Conservation (phyloP, 2,329 filamentous ascomycete species). For the Exophiala phaeomuriformis region DNA sequence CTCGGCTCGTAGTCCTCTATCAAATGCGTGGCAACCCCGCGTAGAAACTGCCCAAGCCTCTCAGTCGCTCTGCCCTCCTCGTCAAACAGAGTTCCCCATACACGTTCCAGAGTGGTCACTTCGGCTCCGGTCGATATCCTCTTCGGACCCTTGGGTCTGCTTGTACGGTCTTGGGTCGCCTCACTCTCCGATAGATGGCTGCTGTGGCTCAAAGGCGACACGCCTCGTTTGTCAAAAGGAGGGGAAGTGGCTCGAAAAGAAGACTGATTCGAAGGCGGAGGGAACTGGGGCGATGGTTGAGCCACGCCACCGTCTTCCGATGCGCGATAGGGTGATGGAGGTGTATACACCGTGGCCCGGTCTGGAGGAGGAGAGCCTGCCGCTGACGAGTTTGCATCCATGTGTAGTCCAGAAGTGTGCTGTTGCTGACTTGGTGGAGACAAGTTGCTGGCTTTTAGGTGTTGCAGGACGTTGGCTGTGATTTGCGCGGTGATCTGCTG, state of each 20-base stretch:
- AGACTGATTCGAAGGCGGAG: slow-evolving; percentile 21
- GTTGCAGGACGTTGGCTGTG: slow-evolving; percentile 52
- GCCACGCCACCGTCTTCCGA: slow-evolving; percentile 20
- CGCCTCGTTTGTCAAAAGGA: slow-evolving; percentile 28
- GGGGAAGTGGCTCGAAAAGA: slow-evolving; percentile 21
- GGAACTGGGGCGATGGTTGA: slow-evolving; percentile 18
- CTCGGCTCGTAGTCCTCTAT: slow-evolving; percentile 63
- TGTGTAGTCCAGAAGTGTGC: slow-evolving; percentile 27
- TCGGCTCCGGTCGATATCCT: slow-evolving; percentile 41
- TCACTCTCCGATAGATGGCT: slow-evolving; percentile 32
- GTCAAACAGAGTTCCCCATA: slow-evolving; percentile 72
- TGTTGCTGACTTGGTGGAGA: slow-evolving; percentile 29
- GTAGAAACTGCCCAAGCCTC: slow-evolving; percentile 62
- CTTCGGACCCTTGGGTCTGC: slow-evolving; percentile 34
- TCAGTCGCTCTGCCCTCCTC: slow-evolving; percentile 58
- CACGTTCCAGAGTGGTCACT: slow-evolving; percentile 57
- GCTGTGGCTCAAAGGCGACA: slow-evolving; percentile 34
- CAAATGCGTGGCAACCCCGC: slow-evolving; percentile 66
- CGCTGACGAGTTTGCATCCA: slow-evolving; percentile 32
- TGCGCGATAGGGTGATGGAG: slow-evolving; percentile 44
- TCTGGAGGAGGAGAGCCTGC: slow-evolving; percentile 38
- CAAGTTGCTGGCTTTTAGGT: slow-evolving; percentile 45
- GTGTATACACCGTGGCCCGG: slow-evolving; percentile 45
- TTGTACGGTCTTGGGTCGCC: slow-evolving; percentile 17
- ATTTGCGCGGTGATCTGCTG: slow-evolving; percentile 52